phyloP scores from a whole-genome alignment of 768 basidiomycete genomes.

The Termitomyces sp. region DNA sequence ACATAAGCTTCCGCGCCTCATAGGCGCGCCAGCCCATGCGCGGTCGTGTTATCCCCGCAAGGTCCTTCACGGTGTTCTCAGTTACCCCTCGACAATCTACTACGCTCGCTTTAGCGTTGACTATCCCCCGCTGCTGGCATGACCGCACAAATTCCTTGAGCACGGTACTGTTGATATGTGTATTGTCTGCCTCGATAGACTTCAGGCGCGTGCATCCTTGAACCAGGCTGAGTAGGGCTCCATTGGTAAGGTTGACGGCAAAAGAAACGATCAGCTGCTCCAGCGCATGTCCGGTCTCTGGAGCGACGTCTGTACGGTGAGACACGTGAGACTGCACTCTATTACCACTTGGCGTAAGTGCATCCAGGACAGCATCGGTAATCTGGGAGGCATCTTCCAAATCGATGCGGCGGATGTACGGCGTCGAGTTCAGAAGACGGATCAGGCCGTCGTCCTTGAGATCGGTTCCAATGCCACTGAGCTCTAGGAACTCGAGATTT shows the following conservation, averaged over 20 bases:
- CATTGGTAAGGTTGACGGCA: constrained; percentile 58
- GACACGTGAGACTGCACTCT: not conserved
- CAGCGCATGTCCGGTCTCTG: constrained; percentile 58
- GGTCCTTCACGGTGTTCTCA: constrained; percentile 58
- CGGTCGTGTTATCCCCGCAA: constrained; percentile 54
- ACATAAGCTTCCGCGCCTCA: constrained; percentile 63
- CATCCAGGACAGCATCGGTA: constrained; percentile 63
- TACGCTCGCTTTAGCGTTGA: constrained; percentile 55
- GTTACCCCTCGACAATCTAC: constrained; percentile 73
- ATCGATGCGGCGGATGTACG: constrained; percentile 69
- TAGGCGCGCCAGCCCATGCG: constrained; percentile 71
- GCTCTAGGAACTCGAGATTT: constrained; percentile 68
- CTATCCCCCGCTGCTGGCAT: constrained; percentile 38
- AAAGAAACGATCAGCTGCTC: constrained; percentile 70
- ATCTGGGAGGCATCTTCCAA: constrained; percentile 80
- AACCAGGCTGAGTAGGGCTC: constrained; percentile 59
- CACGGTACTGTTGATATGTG: constrained; percentile 56
- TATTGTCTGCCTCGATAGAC: constrained; percentile 76
- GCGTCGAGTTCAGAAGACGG: constrained; percentile 62
- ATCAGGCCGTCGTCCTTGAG: constrained; percentile 73
- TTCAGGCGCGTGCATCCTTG: constrained; percentile 54
- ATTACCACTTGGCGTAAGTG: constrained; percentile 47
- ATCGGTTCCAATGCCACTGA: constrained; percentile 68
- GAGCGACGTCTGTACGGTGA: constrained; percentile 13
- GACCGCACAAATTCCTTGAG: constrained; percentile 64